Conservation (phyloP, 805 yeast genomes). For the Gaillardinia entomophila region DNA sequence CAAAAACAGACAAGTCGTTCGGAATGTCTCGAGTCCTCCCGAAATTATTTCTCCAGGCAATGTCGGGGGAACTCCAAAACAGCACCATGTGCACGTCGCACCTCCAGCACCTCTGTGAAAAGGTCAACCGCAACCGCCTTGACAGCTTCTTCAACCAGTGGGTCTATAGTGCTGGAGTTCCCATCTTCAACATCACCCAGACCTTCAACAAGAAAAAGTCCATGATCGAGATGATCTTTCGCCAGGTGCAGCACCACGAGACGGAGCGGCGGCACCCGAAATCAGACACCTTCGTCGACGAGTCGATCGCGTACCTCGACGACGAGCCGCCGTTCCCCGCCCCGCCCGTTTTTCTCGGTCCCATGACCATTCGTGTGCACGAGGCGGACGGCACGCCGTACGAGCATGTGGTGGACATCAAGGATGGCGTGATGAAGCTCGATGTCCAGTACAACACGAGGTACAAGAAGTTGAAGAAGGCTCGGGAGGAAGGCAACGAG, state of each 20-base stretch:
- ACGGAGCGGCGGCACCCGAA: conserved; percentile 32
- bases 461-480: conserved; percentile 73
- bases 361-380: conserved; percentile 94
- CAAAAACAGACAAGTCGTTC: conserved; percentile 90
- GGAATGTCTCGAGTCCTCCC: conserved; percentile 91
- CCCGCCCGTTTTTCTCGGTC: conserved; percentile 73
- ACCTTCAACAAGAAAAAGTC: conserved; percentile 89
- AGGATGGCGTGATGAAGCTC: conserved; percentile 76
- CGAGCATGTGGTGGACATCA: conserved; percentile 91
- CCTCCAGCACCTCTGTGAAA: conserved; percentile 91
- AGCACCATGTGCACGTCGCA: conserved; percentile 76
- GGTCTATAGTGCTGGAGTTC: conserved; percentile 87
- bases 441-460: conserved; percentile 96
- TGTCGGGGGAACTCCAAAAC: conserved; percentile 86
- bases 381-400: conserved; percentile 99
- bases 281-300: conserved; percentile 38
- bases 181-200: conserved; percentile 83
- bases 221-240: conserved; percentile 89
- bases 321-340: conserved; percentile 33
- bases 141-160: conserved; percentile 88
- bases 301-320: conserved; percentile 38
- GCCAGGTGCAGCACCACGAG: conserved; percentile 79
- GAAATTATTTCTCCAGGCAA: conserved; percentile 83
- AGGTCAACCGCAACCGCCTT: conserved; percentile 80
- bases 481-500: conserved; percentile 42